Base-by-base conservation (phyloP, 2,329 filamentous ascomycete species). In the Colletotrichum sublineola region DNA sequence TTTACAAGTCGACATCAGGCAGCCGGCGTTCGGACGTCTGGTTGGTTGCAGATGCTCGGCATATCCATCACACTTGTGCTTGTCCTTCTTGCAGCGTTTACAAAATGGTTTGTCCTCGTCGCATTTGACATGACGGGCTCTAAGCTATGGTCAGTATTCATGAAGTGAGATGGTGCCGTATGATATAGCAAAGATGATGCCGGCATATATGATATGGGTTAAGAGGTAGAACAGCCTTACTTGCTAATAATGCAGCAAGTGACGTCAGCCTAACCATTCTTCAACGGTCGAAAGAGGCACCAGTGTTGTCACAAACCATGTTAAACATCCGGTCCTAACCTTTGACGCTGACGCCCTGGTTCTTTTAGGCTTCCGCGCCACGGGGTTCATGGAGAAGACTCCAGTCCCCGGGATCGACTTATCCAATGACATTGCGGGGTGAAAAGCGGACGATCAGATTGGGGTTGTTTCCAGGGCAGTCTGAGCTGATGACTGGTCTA, bases 101-200 rank as follows among this genome's bases (percentile, higher is more conserved):
- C 75, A 76, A 14, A 63, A 38, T 2, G 75, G 74, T 20, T 73
- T 74, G 12, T 46, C 55, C 53, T 76, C 75, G 31, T 76, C 75
- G 44, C 75, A 76, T 29, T 76, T 76, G n/a, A 75, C 68, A 55
- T 71, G 74, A 20, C 74, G 71, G 31, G 57, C 58, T 66, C 67
- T 73, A 29, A 20, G n/a, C 15, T 6, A 14, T 15, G 15, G 63
- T 68, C 14, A 68, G 68, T 56, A 20, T 46, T 36, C 44, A 36
- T 14, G 48, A 44, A 55, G 15, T 20, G 33, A 18, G 42, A n/a
- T 24, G 8, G 31, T 9, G 6, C 12, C n/a, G 24, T 24, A 24
- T 24, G 14, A 33, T 24, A 15, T 2, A 36, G 14, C 36, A 48
- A 18, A 15, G n/a, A 55, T 24, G 46, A 46, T 31, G 20, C 20